Conservation (phyloP, 2,329 filamentous ascomycete genomes). For the Alternaria sp. region DNA sequence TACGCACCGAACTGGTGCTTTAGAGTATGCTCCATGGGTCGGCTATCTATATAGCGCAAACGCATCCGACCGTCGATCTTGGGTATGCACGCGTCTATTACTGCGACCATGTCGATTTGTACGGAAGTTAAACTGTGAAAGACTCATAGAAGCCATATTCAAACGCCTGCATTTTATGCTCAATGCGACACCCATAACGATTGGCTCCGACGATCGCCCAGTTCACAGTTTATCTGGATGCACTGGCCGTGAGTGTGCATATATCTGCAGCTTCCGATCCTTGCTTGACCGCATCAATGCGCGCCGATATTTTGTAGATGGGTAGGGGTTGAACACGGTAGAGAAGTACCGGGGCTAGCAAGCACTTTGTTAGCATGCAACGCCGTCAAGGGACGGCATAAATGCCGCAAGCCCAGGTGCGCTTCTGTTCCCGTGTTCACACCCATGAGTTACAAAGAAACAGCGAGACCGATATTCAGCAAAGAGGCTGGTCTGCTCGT, state of each 20-base stretch:
- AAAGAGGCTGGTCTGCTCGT: not conserved
- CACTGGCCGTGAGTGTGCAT: not conserved
- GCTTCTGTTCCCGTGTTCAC: not conserved
- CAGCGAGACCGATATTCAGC: not conserved
- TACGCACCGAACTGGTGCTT: not conserved
- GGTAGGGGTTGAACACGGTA: not conserved
- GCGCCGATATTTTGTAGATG: not conserved
- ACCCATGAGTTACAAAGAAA: not conserved
- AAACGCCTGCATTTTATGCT: not conserved
- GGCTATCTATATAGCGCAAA: not conserved
- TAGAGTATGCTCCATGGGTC: not conserved
- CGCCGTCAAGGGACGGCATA: not conserved
- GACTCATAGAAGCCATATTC: not conserved
- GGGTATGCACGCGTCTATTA: not conserved
- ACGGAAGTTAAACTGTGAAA: not conserved
- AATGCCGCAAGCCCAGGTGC: not conserved
- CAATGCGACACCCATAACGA: not conserved
- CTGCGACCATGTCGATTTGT: not conserved
- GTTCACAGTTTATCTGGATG: not conserved
- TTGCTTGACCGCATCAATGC: not conserved
- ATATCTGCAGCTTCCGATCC: not conserved
- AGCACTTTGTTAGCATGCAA: not conserved
- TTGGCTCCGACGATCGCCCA: not conserved
- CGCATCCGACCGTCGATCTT: not conserved
- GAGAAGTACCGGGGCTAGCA: not conserved